phyloP scores from a whole-genome alignment of 257 asterid species.

The Euphrasia confusa region DNA sequence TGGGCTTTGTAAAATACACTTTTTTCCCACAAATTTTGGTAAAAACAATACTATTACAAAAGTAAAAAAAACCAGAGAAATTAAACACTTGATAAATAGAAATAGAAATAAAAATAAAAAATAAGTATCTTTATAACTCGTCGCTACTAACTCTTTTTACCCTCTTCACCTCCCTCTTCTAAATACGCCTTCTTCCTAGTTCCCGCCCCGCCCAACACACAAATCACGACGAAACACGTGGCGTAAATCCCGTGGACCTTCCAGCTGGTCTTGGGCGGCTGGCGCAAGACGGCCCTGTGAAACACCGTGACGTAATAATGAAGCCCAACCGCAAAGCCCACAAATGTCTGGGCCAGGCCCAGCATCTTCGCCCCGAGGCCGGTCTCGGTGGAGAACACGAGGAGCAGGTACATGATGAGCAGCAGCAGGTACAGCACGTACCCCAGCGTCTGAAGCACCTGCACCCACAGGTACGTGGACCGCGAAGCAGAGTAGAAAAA shows the following conservation, averaged over 20 bases:
- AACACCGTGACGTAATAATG: slow-evolving; percentile 87
- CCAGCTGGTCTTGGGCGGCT: slow-evolving; percentile 86
- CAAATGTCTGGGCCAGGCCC: slow-evolving; percentile 77
- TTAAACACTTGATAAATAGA: no score
- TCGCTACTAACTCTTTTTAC: slow-evolving; percentile 48
- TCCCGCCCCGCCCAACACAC: slow-evolving; percentile 57
- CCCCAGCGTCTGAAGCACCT: slow-evolving; percentile 58
- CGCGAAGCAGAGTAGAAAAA: slow-evolving; percentile 81
- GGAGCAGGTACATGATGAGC: slow-evolving; percentile 71
- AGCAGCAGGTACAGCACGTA: slow-evolving; percentile 84
- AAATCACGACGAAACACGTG: slow-evolving; percentile 71
- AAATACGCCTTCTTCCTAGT: slow-evolving; percentile 75
- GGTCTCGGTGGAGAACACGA: slow-evolving; percentile 72
- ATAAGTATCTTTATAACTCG: not conserved
- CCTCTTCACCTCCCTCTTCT: slow-evolving; percentile 67
- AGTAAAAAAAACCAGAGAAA: not conserved
- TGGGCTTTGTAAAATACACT: no score
- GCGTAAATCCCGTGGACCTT: slow-evolving; percentile 68
- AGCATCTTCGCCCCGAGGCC: slow-evolving; percentile 48
- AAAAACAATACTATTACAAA: no score
- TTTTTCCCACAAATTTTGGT: no score
- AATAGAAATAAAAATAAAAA: not conserved
- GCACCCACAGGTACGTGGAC: slow-evolving; percentile 77
- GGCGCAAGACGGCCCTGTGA: slow-evolving; percentile 70
- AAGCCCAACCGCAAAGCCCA: slow-evolving; percentile 89